Conservation (phyloP, 2,329 filamentous ascomycete species). For the Amauroascus niger region DNA sequence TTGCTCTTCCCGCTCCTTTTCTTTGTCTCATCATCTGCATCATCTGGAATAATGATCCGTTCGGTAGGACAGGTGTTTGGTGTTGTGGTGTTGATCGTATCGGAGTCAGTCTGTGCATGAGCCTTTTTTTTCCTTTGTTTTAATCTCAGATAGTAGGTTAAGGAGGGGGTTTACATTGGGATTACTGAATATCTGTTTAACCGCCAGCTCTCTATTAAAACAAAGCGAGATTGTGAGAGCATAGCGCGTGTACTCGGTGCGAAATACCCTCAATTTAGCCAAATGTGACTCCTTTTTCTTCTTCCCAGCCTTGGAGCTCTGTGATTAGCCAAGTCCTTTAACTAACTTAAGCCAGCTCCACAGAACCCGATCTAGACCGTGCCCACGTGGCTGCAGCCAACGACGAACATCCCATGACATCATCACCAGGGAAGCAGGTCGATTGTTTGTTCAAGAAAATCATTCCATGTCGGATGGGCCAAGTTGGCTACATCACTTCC, state of each 20-base stretch:
- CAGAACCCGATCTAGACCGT: background rate
- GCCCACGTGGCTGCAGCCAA: background rate
- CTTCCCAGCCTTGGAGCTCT: background rate
- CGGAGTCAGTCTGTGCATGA: background rate
- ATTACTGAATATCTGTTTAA: background rate
- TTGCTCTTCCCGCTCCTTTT: constrained; percentile 14
- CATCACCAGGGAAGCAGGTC: background rate
- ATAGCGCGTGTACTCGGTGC: too few species aligned
- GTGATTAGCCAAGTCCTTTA: background rate
- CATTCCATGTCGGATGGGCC: too few species aligned
- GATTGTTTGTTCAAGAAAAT: background rate
- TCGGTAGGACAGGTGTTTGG: constrained; percentile 5
- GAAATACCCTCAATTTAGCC: too few species aligned
- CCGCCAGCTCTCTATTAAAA: background rate
- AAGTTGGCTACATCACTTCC: too few species aligned
- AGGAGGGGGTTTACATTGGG: background rate
- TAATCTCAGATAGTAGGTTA: background rate
- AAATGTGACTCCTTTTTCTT: too few species aligned
- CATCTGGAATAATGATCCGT: background rate
- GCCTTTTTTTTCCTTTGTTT: background rate
- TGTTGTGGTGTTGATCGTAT: background rate
- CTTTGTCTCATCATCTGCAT: constrained; percentile 5
- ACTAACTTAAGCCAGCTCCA: too few species aligned
- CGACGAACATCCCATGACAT: background rate
- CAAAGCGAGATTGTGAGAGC: background rate